Conservation (phyloP, 208 protist species). For the Crithidia bombi region DNA sequence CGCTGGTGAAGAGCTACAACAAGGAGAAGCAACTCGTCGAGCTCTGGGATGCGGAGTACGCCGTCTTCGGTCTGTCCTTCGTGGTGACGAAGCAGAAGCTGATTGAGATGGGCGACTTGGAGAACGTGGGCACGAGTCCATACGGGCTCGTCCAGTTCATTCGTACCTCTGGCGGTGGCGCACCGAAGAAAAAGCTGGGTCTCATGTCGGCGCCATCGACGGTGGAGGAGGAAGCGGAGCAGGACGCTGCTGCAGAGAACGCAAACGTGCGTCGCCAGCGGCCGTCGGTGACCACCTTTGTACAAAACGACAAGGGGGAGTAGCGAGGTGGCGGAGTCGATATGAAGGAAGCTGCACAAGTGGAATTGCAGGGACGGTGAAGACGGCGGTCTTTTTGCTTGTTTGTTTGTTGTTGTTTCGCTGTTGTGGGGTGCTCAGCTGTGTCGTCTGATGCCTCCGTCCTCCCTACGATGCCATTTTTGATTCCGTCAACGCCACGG, state of each 20-base stretch:
- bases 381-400: slow-evolving; percentile 8
- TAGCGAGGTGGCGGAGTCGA: not conserved
- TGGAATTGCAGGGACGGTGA: not conserved
- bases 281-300: slow-evolving; percentile 14
- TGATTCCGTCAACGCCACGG: no score
- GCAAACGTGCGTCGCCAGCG: slow-evolving; percentile 5
- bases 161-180: slow-evolving; percentile 24
- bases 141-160: slow-evolving; percentile 80
- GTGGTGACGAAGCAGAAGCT: slow-evolving; percentile 63
- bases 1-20: slow-evolving; percentile 79
- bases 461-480: no score
- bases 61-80: slow-evolving; percentile 76
- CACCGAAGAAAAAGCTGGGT: slow-evolving; percentile 34
- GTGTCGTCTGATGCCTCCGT: no score
- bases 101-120: slow-evolving; percentile 78
- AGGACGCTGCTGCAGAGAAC: slow-evolving; percentile 27
- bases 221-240: slow-evolving; percentile 52
- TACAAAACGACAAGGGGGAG: not conserved
- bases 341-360: not conserved
- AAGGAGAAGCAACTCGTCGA: slow-evolving; percentile 65
- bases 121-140: slow-evolving; percentile 73
- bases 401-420: not conserved
- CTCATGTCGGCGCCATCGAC: slow-evolving; percentile 59
- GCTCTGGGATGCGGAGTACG: slow-evolving; percentile 85
- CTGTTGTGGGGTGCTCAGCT: no score